phyloP scores from a whole-genome alignment of 768 basidiomycete species.

The Pleurotus sapidus region DNA sequence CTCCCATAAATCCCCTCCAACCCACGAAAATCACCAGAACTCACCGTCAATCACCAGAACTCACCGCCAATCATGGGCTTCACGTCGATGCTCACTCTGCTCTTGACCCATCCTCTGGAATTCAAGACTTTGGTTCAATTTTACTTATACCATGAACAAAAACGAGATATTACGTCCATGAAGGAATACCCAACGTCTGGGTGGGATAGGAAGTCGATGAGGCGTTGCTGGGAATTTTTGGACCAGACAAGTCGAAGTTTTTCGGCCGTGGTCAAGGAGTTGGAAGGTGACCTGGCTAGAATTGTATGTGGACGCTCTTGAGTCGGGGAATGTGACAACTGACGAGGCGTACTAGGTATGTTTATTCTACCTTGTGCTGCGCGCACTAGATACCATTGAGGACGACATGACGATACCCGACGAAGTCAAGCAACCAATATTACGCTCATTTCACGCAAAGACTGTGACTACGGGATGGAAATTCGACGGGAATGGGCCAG shows the following conservation, averaged over 20 bases:
- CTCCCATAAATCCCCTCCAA: too few relatives aligned
- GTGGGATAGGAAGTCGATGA: constrained; percentile 86
- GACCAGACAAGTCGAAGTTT: constrained; percentile 91
- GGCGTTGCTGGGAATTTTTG: constrained; percentile 84
- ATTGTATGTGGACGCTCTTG: constrained; percentile 55
- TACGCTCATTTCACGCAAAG: constrained; percentile 79
- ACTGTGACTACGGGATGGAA: constrained; percentile 84
- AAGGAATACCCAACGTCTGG: constrained; percentile 78
- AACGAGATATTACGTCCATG: constrained; percentile 77
- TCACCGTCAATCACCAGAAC: constrained; percentile 17
- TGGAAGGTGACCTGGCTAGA: constrained; percentile 92
- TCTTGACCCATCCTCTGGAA: constrained; percentile 80
- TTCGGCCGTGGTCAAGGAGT: constrained; percentile 89
- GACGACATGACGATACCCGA: constrained; percentile 97
- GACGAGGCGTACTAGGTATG: constrained; percentile 60
- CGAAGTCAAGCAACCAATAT: constrained; percentile 78
- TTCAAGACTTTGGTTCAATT: constrained; percentile 83
- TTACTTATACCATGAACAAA: constrained; percentile 75
- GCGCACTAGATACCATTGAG: constrained; percentile 95
- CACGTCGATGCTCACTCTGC: constrained; percentile 59
- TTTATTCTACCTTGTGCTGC: constrained; percentile 91
- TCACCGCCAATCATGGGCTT: constrained; percentile 41
- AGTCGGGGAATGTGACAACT: neutral
- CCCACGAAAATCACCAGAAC: neutral
- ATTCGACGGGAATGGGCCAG: constrained; percentile 75